Evolutionary conservation across 2,329 filamentous ascomycete genomes (phyloP).

Genomic region (Talaromyces marneffei): DNA sequence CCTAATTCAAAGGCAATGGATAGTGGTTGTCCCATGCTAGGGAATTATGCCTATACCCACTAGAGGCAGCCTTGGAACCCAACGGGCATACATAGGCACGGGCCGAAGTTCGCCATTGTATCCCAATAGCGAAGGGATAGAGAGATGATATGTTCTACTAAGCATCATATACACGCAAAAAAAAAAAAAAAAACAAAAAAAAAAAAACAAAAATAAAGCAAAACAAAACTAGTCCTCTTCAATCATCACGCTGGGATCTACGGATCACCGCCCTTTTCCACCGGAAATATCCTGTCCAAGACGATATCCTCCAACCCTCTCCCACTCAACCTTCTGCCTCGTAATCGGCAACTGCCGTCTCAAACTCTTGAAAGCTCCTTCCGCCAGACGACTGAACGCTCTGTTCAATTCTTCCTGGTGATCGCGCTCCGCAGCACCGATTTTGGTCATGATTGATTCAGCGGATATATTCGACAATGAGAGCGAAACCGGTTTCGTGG

Average conservation of each 20-base stretch:
- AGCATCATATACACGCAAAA: constrained; percentile 1
- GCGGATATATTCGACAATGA: constrained; percentile 57
- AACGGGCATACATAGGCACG: background rate
- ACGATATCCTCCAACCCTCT: constrained; percentile 91
- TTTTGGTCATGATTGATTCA: constrained; percentile 69
- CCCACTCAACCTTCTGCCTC: constrained; percentile 98
- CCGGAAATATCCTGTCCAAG: constrained; percentile 75
- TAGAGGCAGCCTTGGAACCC: background rate
- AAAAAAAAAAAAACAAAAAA: too few species aligned
- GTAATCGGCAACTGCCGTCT: constrained; percentile 92
- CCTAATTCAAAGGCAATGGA: background rate
- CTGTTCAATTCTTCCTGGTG: constrained; percentile 95
- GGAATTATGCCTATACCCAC: too few species aligned
- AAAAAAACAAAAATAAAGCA: background rate
- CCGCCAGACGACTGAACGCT: constrained; percentile 80
- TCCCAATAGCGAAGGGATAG: too few species aligned
- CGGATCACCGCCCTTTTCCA: constrained; percentile 43
- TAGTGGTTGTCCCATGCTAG: background rate
- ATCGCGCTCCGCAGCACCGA: constrained; percentile 75
- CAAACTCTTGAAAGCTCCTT: constrained; percentile 91
- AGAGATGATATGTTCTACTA: background rate
- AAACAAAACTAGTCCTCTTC: too few species aligned
- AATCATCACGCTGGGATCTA: background rate
- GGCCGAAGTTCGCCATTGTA: too few species aligned
- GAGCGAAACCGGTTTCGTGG: constrained; percentile 67